These are phyloP conservation scores for Entonaema liquescens DNA, from an alignment of 495 filamentous ascomycete genomes.

Conservation along the genomic window DNA sequence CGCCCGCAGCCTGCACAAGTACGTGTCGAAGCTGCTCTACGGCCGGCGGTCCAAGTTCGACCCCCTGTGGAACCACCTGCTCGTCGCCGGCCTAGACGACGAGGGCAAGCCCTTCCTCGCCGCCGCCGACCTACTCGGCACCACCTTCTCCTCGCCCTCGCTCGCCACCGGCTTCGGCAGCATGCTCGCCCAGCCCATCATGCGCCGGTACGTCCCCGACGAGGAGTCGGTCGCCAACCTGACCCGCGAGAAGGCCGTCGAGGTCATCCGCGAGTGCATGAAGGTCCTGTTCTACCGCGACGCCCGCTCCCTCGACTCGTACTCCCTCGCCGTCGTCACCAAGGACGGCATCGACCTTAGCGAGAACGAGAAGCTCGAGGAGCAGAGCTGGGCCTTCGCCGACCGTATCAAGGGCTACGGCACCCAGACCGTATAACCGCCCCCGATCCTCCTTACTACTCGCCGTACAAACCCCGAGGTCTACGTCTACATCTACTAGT, in stretches of 20 bases:
- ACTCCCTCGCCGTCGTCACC: conserved; percentile 88
- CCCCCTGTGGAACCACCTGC: conserved; percentile 94
- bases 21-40: conserved; percentile 94
- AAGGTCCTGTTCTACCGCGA: conserved; percentile 98
- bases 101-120: conserved; percentile 85
- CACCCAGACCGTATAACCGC: conserved; percentile 57
- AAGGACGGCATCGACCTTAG: conserved; percentile 84
- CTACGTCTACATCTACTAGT: not conserved
- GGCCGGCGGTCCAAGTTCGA: conserved; percentile 93
- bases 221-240: conserved; percentile 76
- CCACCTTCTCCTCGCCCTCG: conserved; percentile 84
- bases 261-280: conserved; percentile 87
- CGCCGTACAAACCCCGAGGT: not conserved
- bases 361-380: conserved; percentile 74
- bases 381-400: conserved; percentile 97
- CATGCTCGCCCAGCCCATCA: conserved; percentile 89
- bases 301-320: conserved; percentile 88
- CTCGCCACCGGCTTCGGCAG: conserved; percentile 94
- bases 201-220: conserved; percentile 82
- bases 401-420: conserved; percentile 74
- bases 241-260: conserved; percentile 79
- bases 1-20: conserved; percentile 95
- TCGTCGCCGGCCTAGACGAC: conserved; percentile 87
- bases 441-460: not conserved
- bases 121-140: conserved; percentile 89